Conservation (phyloP, 1,284 basidiomycete species). For the Agaricales sp. region DNA sequence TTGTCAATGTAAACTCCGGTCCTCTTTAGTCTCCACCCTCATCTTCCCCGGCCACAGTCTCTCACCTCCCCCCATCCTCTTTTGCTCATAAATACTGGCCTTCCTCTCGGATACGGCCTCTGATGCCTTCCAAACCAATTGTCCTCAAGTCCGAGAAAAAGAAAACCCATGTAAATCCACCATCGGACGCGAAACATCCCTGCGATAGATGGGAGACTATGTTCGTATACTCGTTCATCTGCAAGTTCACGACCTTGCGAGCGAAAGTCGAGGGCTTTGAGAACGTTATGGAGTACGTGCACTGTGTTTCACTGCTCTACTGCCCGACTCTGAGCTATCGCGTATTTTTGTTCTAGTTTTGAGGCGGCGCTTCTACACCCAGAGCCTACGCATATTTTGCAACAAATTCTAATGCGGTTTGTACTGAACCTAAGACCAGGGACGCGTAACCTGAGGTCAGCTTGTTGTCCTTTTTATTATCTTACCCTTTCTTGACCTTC, state of each 20-base stretch:
- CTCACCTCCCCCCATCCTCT: slow-evolving; percentile 17
- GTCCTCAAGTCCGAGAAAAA: too few species aligned
- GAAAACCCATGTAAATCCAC: slow-evolving; percentile 63
- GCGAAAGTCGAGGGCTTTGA: slow-evolving; percentile 67
- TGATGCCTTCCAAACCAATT: too few species aligned
- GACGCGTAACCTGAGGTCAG: slow-evolving; percentile 78
- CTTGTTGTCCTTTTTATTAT: slow-evolving; percentile 11
- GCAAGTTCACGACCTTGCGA: slow-evolving; percentile 65
- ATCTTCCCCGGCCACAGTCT: slow-evolving; percentile 15
- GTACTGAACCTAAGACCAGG: slow-evolving; percentile 70
- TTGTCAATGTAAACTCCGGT: neutral
- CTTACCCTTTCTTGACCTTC: slow-evolving; percentile 16
- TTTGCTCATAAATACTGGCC: too few species aligned
- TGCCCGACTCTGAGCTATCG: neutral
- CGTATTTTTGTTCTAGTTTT: slow-evolving; percentile 33
- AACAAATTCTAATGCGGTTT: slow-evolving; percentile 60
- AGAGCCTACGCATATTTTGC: slow-evolving; percentile 61
- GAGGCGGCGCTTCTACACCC: slow-evolving; percentile 63
- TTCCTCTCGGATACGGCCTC: too few species aligned
- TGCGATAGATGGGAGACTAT: slow-evolving; percentile 76
- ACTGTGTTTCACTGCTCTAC: slow-evolving; percentile 5
- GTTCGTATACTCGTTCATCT: slow-evolving; percentile 75
- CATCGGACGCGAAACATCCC: slow-evolving; percentile 62
- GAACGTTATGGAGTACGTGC: slow-evolving; percentile 67
- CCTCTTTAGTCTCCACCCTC: slow-evolving; percentile 16